Percentiles rank a stretch among this genome's conserved stretches.
Conservation (phyloP, 2,329 filamentous ascomycete species). For the Fusarium falciforme region DNA sequence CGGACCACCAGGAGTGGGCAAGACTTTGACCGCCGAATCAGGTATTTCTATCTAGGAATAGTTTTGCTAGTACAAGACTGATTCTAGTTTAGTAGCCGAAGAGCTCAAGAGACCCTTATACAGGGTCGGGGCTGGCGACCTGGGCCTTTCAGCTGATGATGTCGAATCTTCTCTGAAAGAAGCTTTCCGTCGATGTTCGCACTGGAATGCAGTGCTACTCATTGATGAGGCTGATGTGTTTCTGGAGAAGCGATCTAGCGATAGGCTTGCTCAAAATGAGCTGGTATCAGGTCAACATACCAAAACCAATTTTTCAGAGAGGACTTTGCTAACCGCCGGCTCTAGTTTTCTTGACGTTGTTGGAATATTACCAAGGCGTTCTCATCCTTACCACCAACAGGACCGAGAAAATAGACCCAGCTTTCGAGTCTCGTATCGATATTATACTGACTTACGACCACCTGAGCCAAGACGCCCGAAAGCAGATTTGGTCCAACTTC, state of each 20-base stretch:
- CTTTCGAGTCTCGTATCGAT: constrained; percentile 58
- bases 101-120: constrained; percentile 20
- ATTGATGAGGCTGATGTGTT: constrained; percentile 55
- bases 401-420: constrained; percentile 53
- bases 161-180: constrained; percentile 8
- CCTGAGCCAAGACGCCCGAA: constrained; percentile 33
- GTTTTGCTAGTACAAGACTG: neutral
- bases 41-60: neutral
- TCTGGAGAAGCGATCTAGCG: constrained; percentile 43
- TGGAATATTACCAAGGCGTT: constrained; percentile 52
- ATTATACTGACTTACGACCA: constrained; percentile 50
- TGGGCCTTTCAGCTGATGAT: neutral
- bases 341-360: constrained; percentile 38
- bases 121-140: constrained; percentile 15
- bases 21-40: constrained; percentile 54
- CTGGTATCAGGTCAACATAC: constrained; percentile 40
- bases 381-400: constrained; percentile 57
- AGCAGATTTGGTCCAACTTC: constrained; percentile 39
- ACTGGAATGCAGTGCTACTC: constrained; percentile 51
- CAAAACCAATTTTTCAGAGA: neutral
- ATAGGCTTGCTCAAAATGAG: constrained; percentile 39
- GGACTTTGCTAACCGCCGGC: neutral
- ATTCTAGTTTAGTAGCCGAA: constrained; percentile 22
- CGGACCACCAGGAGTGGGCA: constrained; percentile 50
- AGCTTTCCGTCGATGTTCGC: constrained; percentile 42